Conservation (phyloP, 108 stramenopile genomes). For the Skeletonema costatum region DNA sequence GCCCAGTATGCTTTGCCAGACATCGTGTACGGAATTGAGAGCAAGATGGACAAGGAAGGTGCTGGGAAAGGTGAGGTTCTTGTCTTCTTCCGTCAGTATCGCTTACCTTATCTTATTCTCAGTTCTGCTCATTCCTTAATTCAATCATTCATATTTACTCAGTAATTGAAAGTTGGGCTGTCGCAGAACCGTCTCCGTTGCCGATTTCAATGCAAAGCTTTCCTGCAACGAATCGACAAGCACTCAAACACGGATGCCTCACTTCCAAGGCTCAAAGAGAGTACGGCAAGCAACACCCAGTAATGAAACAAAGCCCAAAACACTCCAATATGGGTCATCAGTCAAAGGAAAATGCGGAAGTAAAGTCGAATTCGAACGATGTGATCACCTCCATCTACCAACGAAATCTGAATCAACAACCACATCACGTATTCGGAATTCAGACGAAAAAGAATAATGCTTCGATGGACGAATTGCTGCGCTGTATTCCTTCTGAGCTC, state of each 20-base stretch:
- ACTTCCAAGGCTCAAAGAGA: slow-evolving; percentile 53
- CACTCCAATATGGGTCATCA: background rate
- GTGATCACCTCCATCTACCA: background rate
- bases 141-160: slow-evolving; percentile 5
- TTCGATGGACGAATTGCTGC: slow-evolving; percentile 43
- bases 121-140: background rate
- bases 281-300: slow-evolving; percentile 39
- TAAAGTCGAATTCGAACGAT: background rate
- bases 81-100: background rate
- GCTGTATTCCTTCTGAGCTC: slow-evolving; percentile 30
- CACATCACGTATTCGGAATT: slow-evolving; percentile 29
- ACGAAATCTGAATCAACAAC: slow-evolving; percentile 14
- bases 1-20: slow-evolving; percentile 44
- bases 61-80: slow-evolving; percentile 44
- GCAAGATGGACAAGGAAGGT: slow-evolving; percentile 44
- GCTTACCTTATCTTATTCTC: background rate
- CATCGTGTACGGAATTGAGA: slow-evolving; percentile 52
- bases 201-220: slow-evolving; percentile 49
- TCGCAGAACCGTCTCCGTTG: slow-evolving; percentile 26
- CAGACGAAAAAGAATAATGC: slow-evolving; percentile 24
- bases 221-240: slow-evolving; percentile 54
- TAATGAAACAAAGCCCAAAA: slow-evolving; percentile 53
- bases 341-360: background rate
- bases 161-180: slow-evolving; percentile 51
- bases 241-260: slow-evolving; percentile 50